Base-by-base conservation (phyloP, 441 rosid genomes). In the Pelargonium myrrhifolium region DNA sequence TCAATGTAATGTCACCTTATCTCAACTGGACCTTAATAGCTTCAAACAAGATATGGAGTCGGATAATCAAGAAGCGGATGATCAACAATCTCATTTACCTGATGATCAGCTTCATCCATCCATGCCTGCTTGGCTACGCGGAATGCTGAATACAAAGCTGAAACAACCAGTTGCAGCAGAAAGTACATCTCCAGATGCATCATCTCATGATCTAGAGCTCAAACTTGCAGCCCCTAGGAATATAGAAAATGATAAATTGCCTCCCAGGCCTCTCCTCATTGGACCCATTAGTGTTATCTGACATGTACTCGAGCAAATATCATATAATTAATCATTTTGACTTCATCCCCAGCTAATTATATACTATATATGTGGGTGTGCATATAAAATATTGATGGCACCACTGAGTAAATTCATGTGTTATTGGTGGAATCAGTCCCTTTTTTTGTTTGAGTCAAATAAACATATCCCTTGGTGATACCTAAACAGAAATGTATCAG, bases 181-280 rank as follows among this genome's bases (percentile, higher is more conserved):
- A 56, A 21, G 28, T 20, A 6, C 26, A 7, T 9, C 61, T 28
- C 73, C 83, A 45, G 71, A 28, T 39, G 12, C n/a, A n/a, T n/a
- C 49, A 18, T 69, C 60, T 9, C 71, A 68, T 66, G 84, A 83
- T 76, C 77, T 91, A 65, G 90, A 86, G 71, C 90, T 91, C 66
- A 89, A 68, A 45, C 93, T 91, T 49, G 86, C 87, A 3, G 77
- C 72, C 56, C 76, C 85, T 47, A 61, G 49, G 60, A 68, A 80
- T 10, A 0, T 74, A 62, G 80, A 82, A 72, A 76, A 71, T 6
- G 67, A 55, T 0, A 73, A 76, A 17, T 31, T 73, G 22, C 70
- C 84, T 6, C 39, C 82, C 8, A 40, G 62, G 37, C 56, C 79
- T 21, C 76, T 67, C 51, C 69, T 80, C 1, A 76, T 40, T 61